These are phyloP conservation scores for Monilinia aucupariae DNA, from an alignment of 2,329 filamentous ascomycete genomes.

Conservation along the genomic window DNA sequence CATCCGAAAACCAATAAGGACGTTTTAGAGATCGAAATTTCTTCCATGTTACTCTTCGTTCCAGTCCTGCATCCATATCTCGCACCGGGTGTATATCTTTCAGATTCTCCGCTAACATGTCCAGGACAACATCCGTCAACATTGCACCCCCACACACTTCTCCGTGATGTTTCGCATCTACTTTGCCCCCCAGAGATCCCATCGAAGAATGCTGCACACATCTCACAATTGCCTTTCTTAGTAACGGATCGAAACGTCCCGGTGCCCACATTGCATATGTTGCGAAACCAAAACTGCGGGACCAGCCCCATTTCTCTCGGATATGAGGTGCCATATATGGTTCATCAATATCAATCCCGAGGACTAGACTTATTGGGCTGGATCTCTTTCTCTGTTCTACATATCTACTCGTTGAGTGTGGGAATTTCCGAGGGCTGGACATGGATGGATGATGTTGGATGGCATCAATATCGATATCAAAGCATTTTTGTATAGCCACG, in stretches of 20 bases:
- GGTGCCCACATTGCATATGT: slow-evolving; percentile 24
- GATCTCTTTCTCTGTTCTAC: slow-evolving; percentile 3
- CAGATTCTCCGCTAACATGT: slow-evolving; percentile 21
- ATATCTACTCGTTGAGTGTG: neutral
- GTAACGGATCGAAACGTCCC: slow-evolving; percentile 25
- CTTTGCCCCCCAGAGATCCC: neutral
- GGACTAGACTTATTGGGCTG: slow-evolving; percentile 24
- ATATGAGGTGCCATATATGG: slow-evolving; percentile 22
- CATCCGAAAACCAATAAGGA: slow-evolving; percentile 22
- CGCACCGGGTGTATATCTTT: slow-evolving; percentile 20
- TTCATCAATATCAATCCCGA: slow-evolving; percentile 27
- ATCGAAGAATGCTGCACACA: slow-evolving; percentile 22
- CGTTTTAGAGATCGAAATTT: slow-evolving; percentile 22
- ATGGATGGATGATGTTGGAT: slow-evolving; percentile 3
- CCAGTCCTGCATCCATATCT: slow-evolving; percentile 27
- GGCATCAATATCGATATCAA: slow-evolving; percentile 18
- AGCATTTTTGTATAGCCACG: slow-evolving; percentile 20
- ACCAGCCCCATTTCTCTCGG: slow-evolving; percentile 21
- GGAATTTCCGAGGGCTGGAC: neutral
- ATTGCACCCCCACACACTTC: slow-evolving; percentile 26
- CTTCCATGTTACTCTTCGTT: slow-evolving; percentile 28
- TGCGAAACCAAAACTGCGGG: slow-evolving; percentile 22
- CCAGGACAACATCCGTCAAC: slow-evolving; percentile 26
- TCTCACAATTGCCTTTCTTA: slow-evolving; percentile 26
- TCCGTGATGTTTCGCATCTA: slow-evolving; percentile 6